These are phyloP conservation scores for Cicer yamashitae DNA, from an alignment of 306 rosid genomes.

Conservation along the genomic window DNA sequence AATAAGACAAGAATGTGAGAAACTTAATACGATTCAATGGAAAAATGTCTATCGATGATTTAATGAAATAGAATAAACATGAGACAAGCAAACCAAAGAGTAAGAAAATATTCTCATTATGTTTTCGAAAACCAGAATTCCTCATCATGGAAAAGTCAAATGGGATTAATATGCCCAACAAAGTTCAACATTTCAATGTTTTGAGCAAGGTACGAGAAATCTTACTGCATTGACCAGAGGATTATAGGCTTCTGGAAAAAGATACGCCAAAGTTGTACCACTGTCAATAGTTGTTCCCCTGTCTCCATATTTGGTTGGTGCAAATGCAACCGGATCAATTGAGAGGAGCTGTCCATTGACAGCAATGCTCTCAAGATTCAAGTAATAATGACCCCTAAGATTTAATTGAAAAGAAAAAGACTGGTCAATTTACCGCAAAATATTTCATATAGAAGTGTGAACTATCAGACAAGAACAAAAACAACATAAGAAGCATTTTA, in stretches of 20 bases:
- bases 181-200: not conserved
- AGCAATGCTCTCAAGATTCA: constrained; percentile 81
- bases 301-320: constrained; percentile 54
- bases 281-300: constrained; percentile 90
- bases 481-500: not conserved
- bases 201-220: constrained; percentile 26
- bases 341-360: constrained; percentile 81
- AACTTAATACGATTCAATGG: too few relatives aligned
- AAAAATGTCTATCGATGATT: not conserved
- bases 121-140: not conserved
- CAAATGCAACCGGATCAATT: constrained; percentile 76
- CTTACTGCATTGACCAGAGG: constrained; percentile 86
- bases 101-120: too few relatives aligned
- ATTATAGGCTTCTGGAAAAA: constrained; percentile 84
- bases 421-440: constrained; percentile 43
- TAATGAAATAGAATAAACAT: not conserved
- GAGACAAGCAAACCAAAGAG: too few relatives aligned
- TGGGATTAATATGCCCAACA: constrained; percentile 3
- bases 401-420: constrained; percentile 30
- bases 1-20: too few relatives aligned
- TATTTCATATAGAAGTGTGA: constrained; percentile 36
- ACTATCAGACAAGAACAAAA: constrained; percentile 19
- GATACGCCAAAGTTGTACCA: constrained; percentile 90
- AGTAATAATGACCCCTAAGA: constrained; percentile 91
- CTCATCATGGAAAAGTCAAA: constrained; percentile 29